These are phyloP conservation scores for Epicoccum sorghinum DNA, from an alignment of 2,329 filamentous ascomycete genomes.

Conservation along the genomic window DNA sequence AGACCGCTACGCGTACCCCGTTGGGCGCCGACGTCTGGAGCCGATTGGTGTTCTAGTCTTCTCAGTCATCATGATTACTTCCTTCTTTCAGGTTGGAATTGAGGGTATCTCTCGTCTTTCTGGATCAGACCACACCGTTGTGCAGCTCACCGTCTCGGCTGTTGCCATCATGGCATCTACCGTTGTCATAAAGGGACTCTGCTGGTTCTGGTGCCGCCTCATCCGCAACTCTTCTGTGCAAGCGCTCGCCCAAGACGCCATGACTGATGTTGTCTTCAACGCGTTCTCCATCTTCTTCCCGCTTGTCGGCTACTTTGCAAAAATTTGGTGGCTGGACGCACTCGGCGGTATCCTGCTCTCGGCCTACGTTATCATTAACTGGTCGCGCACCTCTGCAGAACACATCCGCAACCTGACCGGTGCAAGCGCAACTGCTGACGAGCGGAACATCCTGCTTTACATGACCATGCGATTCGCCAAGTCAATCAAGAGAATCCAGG, in stretches of 20 bases:
- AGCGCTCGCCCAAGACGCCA: constrained; percentile 72
- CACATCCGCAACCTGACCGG: constrained; percentile 84
- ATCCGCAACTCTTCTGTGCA: constrained; percentile 87
- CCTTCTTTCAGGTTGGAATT: constrained; percentile 78
- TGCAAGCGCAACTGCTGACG: constrained; percentile 77
- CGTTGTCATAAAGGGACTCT: constrained; percentile 79
- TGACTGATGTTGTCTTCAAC: constrained; percentile 87
- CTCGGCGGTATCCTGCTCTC: constrained; percentile 81
- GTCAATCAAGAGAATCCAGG: constrained; percentile 84
- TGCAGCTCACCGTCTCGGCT: constrained; percentile 75
- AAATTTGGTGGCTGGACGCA: constrained; percentile 83
- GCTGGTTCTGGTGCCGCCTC: constrained; percentile 86
- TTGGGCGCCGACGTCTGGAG: constrained; percentile 77
- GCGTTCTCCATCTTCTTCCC: constrained; percentile 87
- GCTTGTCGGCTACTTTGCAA: constrained; percentile 75
- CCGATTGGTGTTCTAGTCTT: constrained; percentile 81
- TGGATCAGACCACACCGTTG: constrained; percentile 66
- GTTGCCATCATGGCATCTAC: constrained; percentile 82
- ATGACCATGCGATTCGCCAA: constrained; percentile 93
- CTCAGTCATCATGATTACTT: constrained; percentile 84
- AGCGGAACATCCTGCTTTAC: constrained; percentile 85
- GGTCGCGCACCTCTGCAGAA: constrained; percentile 73
- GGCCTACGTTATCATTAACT: constrained; percentile 78
- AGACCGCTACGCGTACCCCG: constrained; percentile 77
- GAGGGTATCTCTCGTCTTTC: constrained; percentile 71